A percentile compares a stretch with the other conserved stretches of the same genome.
Conservation (phyloP, 768 basidiomycete genomes). For the Tulasnella sp. region DNA sequence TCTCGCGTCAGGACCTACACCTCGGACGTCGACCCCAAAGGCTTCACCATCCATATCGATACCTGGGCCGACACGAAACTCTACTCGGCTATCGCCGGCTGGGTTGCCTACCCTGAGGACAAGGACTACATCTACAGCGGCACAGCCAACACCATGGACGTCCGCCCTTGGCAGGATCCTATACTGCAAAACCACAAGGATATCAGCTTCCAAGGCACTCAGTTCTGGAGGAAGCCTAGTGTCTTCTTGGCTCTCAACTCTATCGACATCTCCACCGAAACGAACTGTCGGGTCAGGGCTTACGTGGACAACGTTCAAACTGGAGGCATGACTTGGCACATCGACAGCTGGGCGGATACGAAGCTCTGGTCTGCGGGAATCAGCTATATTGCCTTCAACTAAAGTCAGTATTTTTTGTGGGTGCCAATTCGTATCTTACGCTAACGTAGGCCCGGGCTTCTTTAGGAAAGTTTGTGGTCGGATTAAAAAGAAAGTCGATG, state of each 20-base stretch:
- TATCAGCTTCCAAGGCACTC: neutral
- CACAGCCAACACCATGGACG: slow-evolving; percentile 15
- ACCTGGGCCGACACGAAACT: slow-evolving; percentile 20
- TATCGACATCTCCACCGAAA: slow-evolving; percentile 7
- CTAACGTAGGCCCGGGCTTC: neutral
- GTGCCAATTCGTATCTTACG: neutral
- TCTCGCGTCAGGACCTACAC: neutral
- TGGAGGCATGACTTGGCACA: slow-evolving; percentile 19
- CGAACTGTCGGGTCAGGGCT: neutral
- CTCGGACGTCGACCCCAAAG: slow-evolving; percentile 9
- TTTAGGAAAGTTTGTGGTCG: neutral
- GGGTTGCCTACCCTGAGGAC: slow-evolving; percentile 21
- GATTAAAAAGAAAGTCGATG: neutral
- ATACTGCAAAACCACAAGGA: neutral
- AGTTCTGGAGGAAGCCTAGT: slow-evolving; percentile 11
- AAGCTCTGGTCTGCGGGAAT: neutral
- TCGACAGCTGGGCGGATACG: slow-evolving; percentile 18
- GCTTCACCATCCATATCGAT: slow-evolving; percentile 21
- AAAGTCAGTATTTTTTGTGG: neutral
- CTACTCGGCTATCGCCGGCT: slow-evolving; percentile 2
- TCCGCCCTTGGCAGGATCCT: neutral
- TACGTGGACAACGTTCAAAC: slow-evolving; percentile 2
- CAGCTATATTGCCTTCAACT: neutral
- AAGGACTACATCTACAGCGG: slow-evolving; percentile 8
- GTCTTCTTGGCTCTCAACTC: slow-evolving; percentile 18